Base-by-base conservation (phyloP, 2,329 filamentous ascomycete genomes). In the Fusarium longipes region DNA sequence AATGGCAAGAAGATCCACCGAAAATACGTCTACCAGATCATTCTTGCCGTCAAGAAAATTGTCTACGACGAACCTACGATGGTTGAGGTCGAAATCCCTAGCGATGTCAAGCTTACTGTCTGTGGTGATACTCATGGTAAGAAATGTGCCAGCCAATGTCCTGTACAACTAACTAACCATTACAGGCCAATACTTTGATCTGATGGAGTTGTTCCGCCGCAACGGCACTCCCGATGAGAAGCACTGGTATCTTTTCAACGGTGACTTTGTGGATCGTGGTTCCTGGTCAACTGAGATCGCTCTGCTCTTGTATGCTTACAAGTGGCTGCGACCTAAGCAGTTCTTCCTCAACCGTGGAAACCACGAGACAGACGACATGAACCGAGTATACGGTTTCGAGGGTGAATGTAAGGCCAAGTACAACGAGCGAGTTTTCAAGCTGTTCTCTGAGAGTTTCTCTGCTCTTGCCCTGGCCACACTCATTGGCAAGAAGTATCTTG, bases 311-410 rank as follows among this genome's bases (percentile, higher is more conserved):
- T 99, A 97, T 79, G 92, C 95, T 42, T 97, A 97, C 86, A 99
- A 99, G 83, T 97, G 93, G 95, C 80, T 98, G 73, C 89, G 92
- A 54, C 96, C 96, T 9, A 87, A 89, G 40, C 88, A 85, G 54
- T 95, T 99, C 85, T 98, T 97, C 87, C 83, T 99, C 68, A 99
- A 99, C 84, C 89, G 96, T 65, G 96, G 96, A 72, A 99, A 99
- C 81, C 96, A 99, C 81, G 96, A 99, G 82, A 98, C 96, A 47
- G 95, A 98, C 77, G 95, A 97, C 80, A 99, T 99, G 96, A 99
- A 99, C 84, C 89, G 93, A 70, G 94, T 96, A 53, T 99, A 99
- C 77, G 96, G 96, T 18, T 99, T 99, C 74, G 96, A 99, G 80
- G 96, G 96, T 76, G 96, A 99, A 79, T 98, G 96, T 84, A 96